These are phyloP conservation scores for Cercospora zeina DNA, from an alignment of 2,329 filamentous ascomycete genomes.

Conservation along the genomic window DNA sequence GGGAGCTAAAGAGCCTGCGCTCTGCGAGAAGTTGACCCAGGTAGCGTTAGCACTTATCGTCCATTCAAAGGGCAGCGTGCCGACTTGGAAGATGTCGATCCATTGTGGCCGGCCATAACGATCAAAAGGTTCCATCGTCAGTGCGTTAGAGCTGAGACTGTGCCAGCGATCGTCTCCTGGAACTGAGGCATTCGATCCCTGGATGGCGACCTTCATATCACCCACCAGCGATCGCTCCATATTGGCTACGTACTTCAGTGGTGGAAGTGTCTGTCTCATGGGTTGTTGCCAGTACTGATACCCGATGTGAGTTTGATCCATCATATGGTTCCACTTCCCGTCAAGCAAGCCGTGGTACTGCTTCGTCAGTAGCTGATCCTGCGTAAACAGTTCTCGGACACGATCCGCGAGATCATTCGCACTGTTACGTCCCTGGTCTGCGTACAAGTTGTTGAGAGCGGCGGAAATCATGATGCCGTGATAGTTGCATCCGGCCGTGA, in stretches of 20 bases:
- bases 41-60: conserved; percentile 49
- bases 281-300: conserved; percentile 66
- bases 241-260: neutral
- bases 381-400: conserved; percentile 57
- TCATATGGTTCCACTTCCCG: conserved; percentile 42
- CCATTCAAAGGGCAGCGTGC: conserved; percentile 57
- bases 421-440: conserved; percentile 57
- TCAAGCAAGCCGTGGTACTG: conserved; percentile 59
- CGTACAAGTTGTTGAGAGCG: conserved; percentile 58
- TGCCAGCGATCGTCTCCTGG: conserved; percentile 66
- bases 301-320: conserved; percentile 45
- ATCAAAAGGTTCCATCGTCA: conserved; percentile 59
- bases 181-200: conserved; percentile 62
- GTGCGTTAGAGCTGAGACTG: conserved; percentile 52
- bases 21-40: conserved; percentile 48
- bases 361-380: conserved; percentile 58
- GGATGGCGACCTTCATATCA: conserved; percentile 63
- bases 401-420: conserved; percentile 57
- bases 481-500: conserved; percentile 58
- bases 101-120: conserved; percentile 60
- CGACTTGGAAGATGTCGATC: conserved; percentile 65
- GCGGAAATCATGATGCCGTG: conserved; percentile 56
- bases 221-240: conserved; percentile 62
- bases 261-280: neutral
- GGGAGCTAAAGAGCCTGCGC: conserved; percentile 46